phyloP scores from a whole-genome alignment of 306 rosid species.

The Alnus glutinosa region DNA sequence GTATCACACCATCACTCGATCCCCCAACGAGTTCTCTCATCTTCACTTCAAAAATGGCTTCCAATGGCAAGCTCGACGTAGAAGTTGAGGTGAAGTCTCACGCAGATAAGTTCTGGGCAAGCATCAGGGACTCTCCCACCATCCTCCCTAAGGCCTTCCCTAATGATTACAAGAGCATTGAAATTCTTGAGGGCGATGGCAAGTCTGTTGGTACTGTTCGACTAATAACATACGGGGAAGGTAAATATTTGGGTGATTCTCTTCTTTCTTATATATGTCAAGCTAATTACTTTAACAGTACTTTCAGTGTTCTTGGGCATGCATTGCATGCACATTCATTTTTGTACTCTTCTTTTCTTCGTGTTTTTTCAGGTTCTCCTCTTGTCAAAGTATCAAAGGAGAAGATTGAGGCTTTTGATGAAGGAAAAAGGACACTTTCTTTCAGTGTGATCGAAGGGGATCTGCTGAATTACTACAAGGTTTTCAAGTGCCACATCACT shows the following conservation, averaged over 20 bases:
- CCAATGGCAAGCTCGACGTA: conserved; percentile 39
- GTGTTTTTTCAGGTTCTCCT: conserved; percentile 47
- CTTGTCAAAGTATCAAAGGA: conserved; percentile 61
- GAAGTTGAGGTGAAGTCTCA: conserved; percentile 48
- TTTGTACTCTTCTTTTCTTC: neutral
- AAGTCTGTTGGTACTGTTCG: conserved; percentile 72
- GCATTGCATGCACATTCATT: neutral
- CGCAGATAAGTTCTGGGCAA: conserved; percentile 45
- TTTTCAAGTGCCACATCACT: conserved; percentile 49
- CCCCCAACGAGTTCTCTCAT: neutral
- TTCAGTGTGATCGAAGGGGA: conserved; percentile 71
- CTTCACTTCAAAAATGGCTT: conserved; percentile 1
- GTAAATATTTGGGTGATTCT: conserved; percentile 25
- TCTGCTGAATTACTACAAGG: conserved; percentile 68
- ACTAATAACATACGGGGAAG: conserved; percentile 56
- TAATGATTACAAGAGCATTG: conserved; percentile 77
- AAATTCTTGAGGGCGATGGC: conserved; percentile 79
- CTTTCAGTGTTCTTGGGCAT: no score
- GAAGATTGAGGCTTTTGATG: conserved; percentile 57
- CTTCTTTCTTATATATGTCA: neutral
- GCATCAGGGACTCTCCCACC: conserved; percentile 38
- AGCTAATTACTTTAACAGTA: neutral
- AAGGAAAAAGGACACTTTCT: conserved; percentile 45
- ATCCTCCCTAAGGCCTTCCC: conserved; percentile 54
- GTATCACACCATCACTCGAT: no score